A percentile compares a stretch with the other conserved stretches of the same genome.
Conservation (phyloP, 2,329 filamentous ascomycete species). For the Arthrobotrys megalospora region DNA sequence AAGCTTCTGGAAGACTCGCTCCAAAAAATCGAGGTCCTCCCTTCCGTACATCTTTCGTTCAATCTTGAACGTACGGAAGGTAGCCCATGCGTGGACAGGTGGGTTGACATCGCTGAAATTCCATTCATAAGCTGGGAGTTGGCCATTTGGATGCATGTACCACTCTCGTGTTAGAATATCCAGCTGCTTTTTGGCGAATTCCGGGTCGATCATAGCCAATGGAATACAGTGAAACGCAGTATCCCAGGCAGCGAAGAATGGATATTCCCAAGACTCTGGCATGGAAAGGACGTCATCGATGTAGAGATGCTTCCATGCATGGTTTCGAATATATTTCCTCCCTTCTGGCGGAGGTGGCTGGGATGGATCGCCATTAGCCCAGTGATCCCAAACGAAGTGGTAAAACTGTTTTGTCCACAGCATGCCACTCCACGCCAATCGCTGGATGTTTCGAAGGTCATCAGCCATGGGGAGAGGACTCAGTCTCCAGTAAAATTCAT, state of each 20-base stretch:
- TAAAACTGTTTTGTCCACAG: conserved; percentile 99
- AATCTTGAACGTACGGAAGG: conserved; percentile 97
- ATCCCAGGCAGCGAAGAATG: conserved; percentile 87
- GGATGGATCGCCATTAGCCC: conserved; percentile 92
- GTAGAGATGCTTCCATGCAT: conserved; percentile 94
- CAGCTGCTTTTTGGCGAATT: conserved; percentile 97
- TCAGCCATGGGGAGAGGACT: conserved; percentile 94
- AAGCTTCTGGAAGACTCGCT: conserved; percentile 96
- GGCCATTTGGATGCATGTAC: conserved; percentile 99
- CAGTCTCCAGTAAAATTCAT: conserved; percentile 95
- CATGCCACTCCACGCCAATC: conserved; percentile 95
- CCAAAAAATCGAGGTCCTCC: conserved; percentile 94
- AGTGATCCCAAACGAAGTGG: conserved; percentile 96
- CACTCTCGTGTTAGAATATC: conserved; percentile 96
- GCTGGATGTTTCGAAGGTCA: conserved; percentile 92
- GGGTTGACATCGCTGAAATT: conserved; percentile 98
- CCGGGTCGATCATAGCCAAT: conserved; percentile 95
- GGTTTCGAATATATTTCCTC: conserved; percentile 85
- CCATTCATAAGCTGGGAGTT: conserved; percentile 84
- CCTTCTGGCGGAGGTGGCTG: conserved; percentile 87
- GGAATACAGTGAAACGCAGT: conserved; percentile 97
- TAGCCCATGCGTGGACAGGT: conserved; percentile 95
- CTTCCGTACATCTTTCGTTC: conserved; percentile 97
- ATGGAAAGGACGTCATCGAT: conserved; percentile 96
- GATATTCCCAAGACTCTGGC: conserved; percentile 99